Percentiles rank a stretch among this genome's conserved stretches.
phyloP scores from a whole-genome alignment of 1,139 yeast species.

The Blastobotrys raffinosifermentans region DNA sequence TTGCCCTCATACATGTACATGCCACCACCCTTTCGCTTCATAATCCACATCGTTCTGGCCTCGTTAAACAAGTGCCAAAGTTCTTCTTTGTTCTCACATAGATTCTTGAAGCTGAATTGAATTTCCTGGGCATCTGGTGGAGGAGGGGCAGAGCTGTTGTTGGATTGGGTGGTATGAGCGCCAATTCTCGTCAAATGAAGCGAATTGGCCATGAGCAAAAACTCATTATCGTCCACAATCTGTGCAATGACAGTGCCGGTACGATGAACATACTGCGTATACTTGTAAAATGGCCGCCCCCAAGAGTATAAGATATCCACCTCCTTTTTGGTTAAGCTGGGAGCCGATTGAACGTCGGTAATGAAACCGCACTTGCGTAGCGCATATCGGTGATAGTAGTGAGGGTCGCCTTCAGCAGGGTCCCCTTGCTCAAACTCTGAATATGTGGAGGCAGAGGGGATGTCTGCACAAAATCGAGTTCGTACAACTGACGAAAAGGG shows the following conservation, averaged over 20 bases:
- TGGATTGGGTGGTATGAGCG: constrained; percentile 5
- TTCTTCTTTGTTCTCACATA: constrained; percentile 48
- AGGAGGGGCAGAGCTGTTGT: background rate
- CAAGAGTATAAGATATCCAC: constrained; percentile 69
- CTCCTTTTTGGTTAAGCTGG: constrained; percentile 25
- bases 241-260: constrained; percentile 91
- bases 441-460: background rate
- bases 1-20: constrained; percentile 6
- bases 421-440: constrained; percentile 16
- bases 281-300: constrained; percentile 81
- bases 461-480: constrained; percentile 16
- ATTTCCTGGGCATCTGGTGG: constrained; percentile 49
- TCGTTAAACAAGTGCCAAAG: constrained; percentile 51
- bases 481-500: constrained; percentile 88
- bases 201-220: constrained; percentile 47
- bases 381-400: constrained; percentile 57
- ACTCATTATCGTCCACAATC: constrained; percentile 70
- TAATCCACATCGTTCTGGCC: constrained; percentile 28
- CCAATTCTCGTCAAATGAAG: constrained; percentile 30
- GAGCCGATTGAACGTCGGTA: constrained; percentile 67
- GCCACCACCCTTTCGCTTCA: constrained; percentile 9
- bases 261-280: constrained; percentile 82
- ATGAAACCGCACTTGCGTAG: constrained; percentile 67
- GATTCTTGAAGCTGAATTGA: constrained; percentile 59
- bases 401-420: constrained; percentile 42